Percentiles rank a stretch among this genome's conserved stretches.
Conservation (phyloP, 306 rosid genomes). For the Mimosa pudica region DNA sequence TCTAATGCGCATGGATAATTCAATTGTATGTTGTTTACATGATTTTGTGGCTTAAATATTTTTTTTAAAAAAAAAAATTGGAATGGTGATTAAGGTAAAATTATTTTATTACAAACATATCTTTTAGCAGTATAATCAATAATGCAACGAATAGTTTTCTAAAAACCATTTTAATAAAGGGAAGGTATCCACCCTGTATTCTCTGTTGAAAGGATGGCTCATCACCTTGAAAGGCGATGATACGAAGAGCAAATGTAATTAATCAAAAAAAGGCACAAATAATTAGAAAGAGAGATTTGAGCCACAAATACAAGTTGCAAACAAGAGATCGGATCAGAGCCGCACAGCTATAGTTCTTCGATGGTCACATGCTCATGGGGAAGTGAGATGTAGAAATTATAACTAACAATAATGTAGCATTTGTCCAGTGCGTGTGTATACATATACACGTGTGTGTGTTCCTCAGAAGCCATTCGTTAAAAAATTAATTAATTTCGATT, state of each 20-base stretch:
- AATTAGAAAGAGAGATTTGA: not conserved
- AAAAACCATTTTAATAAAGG: not conserved
- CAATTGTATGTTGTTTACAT: no score
- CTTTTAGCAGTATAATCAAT: not conserved
- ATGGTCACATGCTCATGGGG: constrained; percentile 18
- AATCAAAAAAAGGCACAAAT: constrained; percentile 9
- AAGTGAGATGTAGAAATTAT: not conserved
- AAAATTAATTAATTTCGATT: no score
- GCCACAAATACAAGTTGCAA: not conserved
- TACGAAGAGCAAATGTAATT: not conserved
- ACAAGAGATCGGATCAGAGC: not conserved
- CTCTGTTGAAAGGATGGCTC: not conserved
- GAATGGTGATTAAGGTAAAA: not conserved
- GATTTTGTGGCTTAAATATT: no score
- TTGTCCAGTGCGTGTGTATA: no score
- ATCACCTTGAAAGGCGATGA: not conserved
- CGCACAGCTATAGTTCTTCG: not conserved
- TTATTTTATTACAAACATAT: not conserved
- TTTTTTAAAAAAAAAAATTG: no score
- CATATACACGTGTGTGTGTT: no score
- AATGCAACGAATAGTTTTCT: not conserved
- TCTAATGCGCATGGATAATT: no score
- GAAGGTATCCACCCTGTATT: no score
- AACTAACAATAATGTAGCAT: not conserved
- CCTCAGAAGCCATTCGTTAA: no score